Evolutionary conservation across 805 yeast genomes (phyloP), one percentile per base, ranked within the genome.

Genomic region (Metschnikowia cubensis): DNA sequence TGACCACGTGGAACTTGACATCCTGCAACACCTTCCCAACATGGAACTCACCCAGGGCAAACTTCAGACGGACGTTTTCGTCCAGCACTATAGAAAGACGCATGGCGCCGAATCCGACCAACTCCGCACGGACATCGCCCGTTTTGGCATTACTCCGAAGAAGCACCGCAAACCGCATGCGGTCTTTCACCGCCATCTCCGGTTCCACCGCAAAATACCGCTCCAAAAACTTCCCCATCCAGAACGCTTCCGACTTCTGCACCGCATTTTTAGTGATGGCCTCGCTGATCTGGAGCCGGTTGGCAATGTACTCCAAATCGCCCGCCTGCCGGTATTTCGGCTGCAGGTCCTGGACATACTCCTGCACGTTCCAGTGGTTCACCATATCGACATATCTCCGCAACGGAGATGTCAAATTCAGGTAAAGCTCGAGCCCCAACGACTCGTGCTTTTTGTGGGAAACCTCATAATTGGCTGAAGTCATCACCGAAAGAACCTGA

Each of bases 331-430:
- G 45, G 37, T 33, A 20, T 7, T 15, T 11, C 11, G 31, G 13
- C 4, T 38, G 10, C 21, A 22, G n/a, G 5, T 35, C 47, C 33
- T 47, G 47, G 13, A 45, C 35, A 21, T 33, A 42, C 33, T 44
- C 53, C 40, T 56, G 57, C 49, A 88, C 54, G 59, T 87, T 92
- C 81, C 91, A 80, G 60, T 91, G 97, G 59, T 85, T 84, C 7
- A 90, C 64, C 55, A 63, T 57, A 42, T 64, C 68, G 6, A 60
- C 59, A 41, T 60, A 63, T 45, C 68, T 51, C 45, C 68, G 44
- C 49, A 64, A 57, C 2, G 68, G 68, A 2, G 68, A 90, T 0
- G 98, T 91, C 7, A 87, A 84, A 17, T 89, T 86, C 4, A 85
- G 74, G 60, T 91, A 89, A 5, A 69, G 63, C 0, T 67, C 64